These are phyloP conservation scores for Stromatinia cepivora DNA, from an alignment of 2,329 filamentous ascomycete species.

Conservation along the genomic window DNA sequence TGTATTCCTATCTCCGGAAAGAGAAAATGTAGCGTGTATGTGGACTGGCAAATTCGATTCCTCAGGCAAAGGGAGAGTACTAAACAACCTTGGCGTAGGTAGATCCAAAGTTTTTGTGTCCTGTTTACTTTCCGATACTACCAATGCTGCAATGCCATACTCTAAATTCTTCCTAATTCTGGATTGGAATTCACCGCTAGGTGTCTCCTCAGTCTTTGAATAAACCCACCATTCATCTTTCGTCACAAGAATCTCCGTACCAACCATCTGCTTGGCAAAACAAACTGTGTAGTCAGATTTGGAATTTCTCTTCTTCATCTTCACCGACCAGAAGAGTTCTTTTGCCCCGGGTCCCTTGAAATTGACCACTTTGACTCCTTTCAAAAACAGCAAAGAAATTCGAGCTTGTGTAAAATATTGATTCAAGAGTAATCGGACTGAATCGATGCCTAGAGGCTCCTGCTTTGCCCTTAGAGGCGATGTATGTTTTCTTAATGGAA, in stretches of 20 bases:
- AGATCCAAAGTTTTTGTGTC: neutral
- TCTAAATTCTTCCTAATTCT: constrained; percentile 32
- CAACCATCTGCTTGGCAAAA: constrained; percentile 17
- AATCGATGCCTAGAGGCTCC: neutral
- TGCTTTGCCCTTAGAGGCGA: constrained; percentile 3
- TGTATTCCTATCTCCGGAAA: constrained; percentile 38
- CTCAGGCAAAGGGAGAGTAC: constrained; percentile 32
- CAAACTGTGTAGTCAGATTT: constrained; percentile 24
- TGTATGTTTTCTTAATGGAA: constrained; percentile 30
- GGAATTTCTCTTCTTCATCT: constrained; percentile 3
- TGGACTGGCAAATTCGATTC: constrained; percentile 36
- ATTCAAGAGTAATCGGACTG: constrained; percentile 24
- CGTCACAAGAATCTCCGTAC: constrained; percentile 2
- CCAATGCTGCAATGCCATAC: constrained; percentile 32
- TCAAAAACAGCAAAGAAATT: constrained; percentile 35
- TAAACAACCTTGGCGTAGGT: constrained; percentile 29
- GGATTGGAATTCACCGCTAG: constrained; percentile 24
- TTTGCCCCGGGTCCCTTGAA: constrained; percentile 28
- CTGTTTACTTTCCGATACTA: constrained; percentile 18
- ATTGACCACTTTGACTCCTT: constrained; percentile 29
- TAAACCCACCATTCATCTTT: constrained; percentile 32
- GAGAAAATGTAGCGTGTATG: constrained; percentile 39
- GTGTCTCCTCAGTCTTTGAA: constrained; percentile 27
- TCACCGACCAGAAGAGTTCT: constrained; percentile 31
- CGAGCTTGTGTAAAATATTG: constrained; percentile 35